These are phyloP conservation scores for Amphicarpaea edgeworthii DNA, from an alignment of 306 rosid species.

Conservation along the genomic window DNA sequence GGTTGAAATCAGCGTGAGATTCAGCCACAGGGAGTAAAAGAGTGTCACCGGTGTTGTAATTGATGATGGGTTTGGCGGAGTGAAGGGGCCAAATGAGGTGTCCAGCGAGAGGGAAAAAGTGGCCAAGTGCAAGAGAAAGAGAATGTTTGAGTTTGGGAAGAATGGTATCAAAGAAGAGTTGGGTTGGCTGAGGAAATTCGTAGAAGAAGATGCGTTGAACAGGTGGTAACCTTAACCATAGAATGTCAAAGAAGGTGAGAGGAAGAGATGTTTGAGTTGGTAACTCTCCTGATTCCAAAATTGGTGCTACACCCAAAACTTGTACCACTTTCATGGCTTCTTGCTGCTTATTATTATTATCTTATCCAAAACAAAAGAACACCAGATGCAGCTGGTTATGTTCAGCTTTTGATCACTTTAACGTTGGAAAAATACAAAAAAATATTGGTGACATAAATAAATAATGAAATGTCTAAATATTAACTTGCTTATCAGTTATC, in stretches of 20 bases:
- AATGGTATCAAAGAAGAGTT: conserved; percentile 32
- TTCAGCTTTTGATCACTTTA: no score
- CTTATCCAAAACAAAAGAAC: no score
- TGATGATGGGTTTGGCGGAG: conserved; percentile 46
- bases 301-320: conserved; percentile 26
- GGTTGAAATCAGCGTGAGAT: conserved; percentile 49
- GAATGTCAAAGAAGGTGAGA: conserved; percentile 54
- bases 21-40: conserved; percentile 53
- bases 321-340: not conserved
- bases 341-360: no score
- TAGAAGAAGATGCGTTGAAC: conserved; percentile 49
- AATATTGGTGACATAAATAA: no score
- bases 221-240: conserved; percentile 52
- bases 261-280: conserved; percentile 31
- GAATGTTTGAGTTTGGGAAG: conserved; percentile 54
- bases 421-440: no score
- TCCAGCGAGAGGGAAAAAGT: conserved; percentile 49
- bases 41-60: not conserved
- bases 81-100: conserved; percentile 48
- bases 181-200: conserved; percentile 30
- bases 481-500: no score
- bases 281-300: not conserved
- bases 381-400: no score
- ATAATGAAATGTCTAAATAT: no score
- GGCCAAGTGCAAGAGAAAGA: conserved; percentile 39